Evolutionary conservation across 179 eudicot species (phyloP).

Genomic region (Silene coronaria): DNA sequence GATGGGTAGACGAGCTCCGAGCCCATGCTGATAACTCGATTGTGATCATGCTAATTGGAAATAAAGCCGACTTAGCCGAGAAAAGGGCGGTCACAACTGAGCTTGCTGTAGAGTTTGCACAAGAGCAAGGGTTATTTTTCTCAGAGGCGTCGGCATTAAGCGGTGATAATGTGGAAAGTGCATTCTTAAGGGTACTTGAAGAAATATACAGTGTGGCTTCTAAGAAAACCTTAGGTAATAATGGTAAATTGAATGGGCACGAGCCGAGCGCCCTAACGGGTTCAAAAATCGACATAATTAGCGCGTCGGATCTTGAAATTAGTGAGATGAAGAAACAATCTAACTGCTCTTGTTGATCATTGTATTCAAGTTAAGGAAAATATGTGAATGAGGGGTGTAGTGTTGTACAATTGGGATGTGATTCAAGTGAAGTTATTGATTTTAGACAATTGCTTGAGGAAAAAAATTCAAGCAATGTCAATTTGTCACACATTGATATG

Average conservation of each 20-base stretch:
- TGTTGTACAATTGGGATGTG: neutral
- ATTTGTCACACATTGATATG: neutral
- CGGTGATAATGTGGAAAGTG: conserved; percentile 76
- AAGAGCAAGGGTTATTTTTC: conserved; percentile 61
- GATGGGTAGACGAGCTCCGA: conserved; percentile 83
- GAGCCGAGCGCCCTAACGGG: conserved; percentile 34
- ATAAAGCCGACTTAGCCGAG: conserved; percentile 70
- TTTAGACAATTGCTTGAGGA: neutral
- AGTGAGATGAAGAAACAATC: conserved; percentile 72
- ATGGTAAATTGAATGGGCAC: conserved; percentile 34
- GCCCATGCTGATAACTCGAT: conserved; percentile 72
- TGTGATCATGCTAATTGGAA: conserved; percentile 72
- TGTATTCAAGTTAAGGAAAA: conserved; percentile 7
- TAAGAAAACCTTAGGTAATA: conserved; percentile 45
- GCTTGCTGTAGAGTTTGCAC: conserved; percentile 74
- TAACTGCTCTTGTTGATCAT: conserved; percentile 50
- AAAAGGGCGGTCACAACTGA: conserved; percentile 57
- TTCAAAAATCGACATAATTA: conserved; percentile 46
- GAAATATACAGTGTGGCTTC: conserved; percentile 52
- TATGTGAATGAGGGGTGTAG: conserved; percentile 14
- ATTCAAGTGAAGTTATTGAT: neutral
- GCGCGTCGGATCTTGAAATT: conserved; percentile 53
- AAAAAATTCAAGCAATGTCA: neutral
- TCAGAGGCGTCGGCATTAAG: conserved; percentile 72
- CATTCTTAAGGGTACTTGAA: conserved; percentile 60